Evolutionary conservation across 2,329 filamentous ascomycete species (phyloP).

Genomic region (Chrysosporium keratinophilum): DNA sequence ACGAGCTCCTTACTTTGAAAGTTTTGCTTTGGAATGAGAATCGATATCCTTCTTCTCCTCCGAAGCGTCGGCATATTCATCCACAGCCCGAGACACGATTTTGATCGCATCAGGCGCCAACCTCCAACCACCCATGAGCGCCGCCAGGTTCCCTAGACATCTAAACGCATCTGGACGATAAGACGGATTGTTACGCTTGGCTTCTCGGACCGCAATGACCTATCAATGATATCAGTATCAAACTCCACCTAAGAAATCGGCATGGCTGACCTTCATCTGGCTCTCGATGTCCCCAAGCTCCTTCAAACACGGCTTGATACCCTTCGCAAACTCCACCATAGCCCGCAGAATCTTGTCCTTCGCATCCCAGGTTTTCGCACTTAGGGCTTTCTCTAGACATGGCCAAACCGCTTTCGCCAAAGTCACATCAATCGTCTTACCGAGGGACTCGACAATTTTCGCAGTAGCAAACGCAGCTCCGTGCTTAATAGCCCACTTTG

Average conservation of each 20-base stretch:
- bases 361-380: slow-evolving; percentile 82
- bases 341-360: slow-evolving; percentile 77
- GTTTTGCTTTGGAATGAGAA: slow-evolving; percentile 34
- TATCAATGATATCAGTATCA: slow-evolving; percentile 29
- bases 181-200: slow-evolving; percentile 76
- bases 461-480: slow-evolving; percentile 72
- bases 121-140: slow-evolving; percentile 56
- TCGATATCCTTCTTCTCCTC: slow-evolving; percentile 63
- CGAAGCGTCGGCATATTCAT: slow-evolving; percentile 39
- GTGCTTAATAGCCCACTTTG: slow-evolving; percentile 85
- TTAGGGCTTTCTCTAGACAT: slow-evolving; percentile 66
- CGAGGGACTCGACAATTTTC: slow-evolving; percentile 45
- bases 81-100: slow-evolving; percentile 54
- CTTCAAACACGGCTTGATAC: slow-evolving; percentile 48
- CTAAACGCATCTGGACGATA: slow-evolving; percentile 69
- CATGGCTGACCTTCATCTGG: slow-evolving; percentile 53
- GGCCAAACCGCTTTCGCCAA: slow-evolving; percentile 57
- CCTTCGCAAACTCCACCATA: slow-evolving; percentile 66
- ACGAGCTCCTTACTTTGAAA: slow-evolving; percentile 22
- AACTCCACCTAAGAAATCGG: not conserved
- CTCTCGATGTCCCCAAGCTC: slow-evolving; percentile 51
- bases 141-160: slow-evolving; percentile 62
- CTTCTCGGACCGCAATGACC: slow-evolving; percentile 66
- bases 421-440: slow-evolving; percentile 3
- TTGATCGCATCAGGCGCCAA: slow-evolving; percentile 56